These are phyloP conservation scores for Verticillium zaregamsianum DNA, from an alignment of 2,329 filamentous ascomycete species.

Conservation along the genomic window DNA sequence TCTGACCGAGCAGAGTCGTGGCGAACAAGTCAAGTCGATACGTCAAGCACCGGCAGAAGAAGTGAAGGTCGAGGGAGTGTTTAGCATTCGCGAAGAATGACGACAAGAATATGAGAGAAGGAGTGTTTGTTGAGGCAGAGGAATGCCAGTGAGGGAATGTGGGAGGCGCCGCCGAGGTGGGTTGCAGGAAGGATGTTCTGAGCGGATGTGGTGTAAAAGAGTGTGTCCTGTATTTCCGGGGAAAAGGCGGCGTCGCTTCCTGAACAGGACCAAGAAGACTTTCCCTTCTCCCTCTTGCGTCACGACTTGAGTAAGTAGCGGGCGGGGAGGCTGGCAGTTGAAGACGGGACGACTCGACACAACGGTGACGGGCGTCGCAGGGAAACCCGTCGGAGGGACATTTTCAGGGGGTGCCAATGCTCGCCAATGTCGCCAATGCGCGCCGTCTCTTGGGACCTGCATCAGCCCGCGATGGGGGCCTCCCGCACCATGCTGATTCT, in stretches of 20 bases:
- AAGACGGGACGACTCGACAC: background rate
- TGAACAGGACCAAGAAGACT: background rate
- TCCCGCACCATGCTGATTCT: constrained; percentile 1
- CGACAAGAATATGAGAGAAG: background rate
- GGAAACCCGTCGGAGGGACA: background rate
- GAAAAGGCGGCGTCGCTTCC: background rate
- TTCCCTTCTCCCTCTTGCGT: background rate
- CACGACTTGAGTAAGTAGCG: background rate
- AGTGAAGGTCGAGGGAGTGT: background rate
- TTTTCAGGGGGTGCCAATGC: constrained; percentile 3
- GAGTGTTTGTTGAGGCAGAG: background rate
- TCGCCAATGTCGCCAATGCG: constrained; percentile 1
- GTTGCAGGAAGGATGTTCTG: background rate
- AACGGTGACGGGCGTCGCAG: background rate
- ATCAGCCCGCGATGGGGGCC: background rate
- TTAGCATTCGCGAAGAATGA: background rate
- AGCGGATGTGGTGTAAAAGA: background rate
- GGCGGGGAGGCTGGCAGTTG: background rate
- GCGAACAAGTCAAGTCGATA: background rate
- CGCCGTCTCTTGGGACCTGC: constrained; percentile 1
- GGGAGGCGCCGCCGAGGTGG: background rate
- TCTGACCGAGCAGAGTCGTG: background rate
- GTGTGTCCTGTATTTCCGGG: background rate
- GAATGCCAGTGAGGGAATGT: background rate
- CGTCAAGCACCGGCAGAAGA: constrained; percentile 7